A percentile compares a stretch with the other conserved stretches of the same genome.
Conservation (phyloP, 1,284 basidiomycete genomes). For the Tylopilus sp. region DNA sequence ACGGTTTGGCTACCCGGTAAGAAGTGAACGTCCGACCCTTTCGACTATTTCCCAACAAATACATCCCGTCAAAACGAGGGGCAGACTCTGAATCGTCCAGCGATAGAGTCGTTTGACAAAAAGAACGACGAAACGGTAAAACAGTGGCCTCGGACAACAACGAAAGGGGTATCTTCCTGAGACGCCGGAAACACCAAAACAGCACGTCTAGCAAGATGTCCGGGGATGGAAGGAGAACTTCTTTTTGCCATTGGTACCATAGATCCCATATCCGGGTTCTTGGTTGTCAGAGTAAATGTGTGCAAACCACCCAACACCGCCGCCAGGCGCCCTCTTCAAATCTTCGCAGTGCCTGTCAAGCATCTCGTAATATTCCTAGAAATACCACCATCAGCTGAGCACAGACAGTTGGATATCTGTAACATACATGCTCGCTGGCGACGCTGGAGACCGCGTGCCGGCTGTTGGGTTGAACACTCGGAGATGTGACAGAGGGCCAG, state of each 20-base stretch:
- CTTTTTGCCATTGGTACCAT: slow-evolving; percentile 41
- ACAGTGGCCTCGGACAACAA: too few species aligned
- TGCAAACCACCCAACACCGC: slow-evolving; percentile 76
- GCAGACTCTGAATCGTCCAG: too few species aligned
- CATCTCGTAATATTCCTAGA: slow-evolving; percentile 48
- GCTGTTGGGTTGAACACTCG: slow-evolving; percentile 57
- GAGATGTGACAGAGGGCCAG: slow-evolving; percentile 63
- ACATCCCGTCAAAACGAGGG: too few species aligned
- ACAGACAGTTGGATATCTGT: neutral
- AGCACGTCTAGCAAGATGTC: slow-evolving; percentile 39
- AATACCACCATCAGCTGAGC: slow-evolving; percentile 11
- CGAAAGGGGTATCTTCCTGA: too few species aligned
- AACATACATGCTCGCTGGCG: slow-evolving; percentile 50
- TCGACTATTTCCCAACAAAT: too few species aligned
- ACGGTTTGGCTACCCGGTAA: too few species aligned
- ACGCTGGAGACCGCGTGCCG: slow-evolving; percentile 51
- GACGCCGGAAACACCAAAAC: too few species aligned
- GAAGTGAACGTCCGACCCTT: too few species aligned
- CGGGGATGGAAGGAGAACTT: slow-evolving; percentile 59
- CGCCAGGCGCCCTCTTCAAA: slow-evolving; percentile 54
- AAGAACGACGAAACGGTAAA: too few species aligned
- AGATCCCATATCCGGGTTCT: slow-evolving; percentile 68
- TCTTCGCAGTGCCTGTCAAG: slow-evolving; percentile 61
- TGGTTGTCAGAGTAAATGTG: slow-evolving; percentile 68
- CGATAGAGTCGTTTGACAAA: too few species aligned